Conservation (phyloP, 768 basidiomycete genomes). For the Mycena metata region DNA sequence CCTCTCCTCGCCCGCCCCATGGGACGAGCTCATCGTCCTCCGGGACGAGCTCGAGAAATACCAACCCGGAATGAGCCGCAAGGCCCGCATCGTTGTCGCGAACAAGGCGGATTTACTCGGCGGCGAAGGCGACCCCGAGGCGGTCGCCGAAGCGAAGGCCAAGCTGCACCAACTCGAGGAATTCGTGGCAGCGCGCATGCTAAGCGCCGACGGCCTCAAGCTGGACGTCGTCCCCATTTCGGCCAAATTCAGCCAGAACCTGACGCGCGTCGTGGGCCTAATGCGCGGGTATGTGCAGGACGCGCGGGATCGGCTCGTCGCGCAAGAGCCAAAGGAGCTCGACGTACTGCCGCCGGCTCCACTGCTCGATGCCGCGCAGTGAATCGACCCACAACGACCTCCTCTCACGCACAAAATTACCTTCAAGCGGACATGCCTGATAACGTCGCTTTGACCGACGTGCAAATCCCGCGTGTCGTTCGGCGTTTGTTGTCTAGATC, state of each 20-base stretch:
- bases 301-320: constrained; percentile 43
- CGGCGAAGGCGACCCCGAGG: constrained; percentile 58
- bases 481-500: background rate
- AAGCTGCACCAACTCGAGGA: constrained; percentile 71
- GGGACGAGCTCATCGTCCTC: constrained; percentile 81
- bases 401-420: too few relatives aligned
- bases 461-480: background rate
- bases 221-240: constrained; percentile 86
- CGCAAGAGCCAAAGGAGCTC: constrained; percentile 33
- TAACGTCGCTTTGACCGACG: constrained; percentile 11
- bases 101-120: constrained; percentile 95
- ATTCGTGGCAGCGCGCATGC: constrained; percentile 66
- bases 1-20: constrained; percentile 78
- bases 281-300: constrained; percentile 77
- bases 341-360: constrained; percentile 20
- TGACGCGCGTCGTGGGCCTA: constrained; percentile 74
- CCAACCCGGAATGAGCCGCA: constrained; percentile 80
- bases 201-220: constrained; percentile 44
- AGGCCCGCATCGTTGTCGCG: constrained; percentile 86
- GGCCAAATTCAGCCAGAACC: constrained; percentile 88
- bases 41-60: constrained; percentile 88
- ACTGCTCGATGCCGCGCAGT: constrained; percentile 6
- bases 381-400: background rate
- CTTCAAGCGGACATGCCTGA: background rate
- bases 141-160: constrained; percentile 65